These are phyloP conservation scores for Phyllachora maydis DNA, from an alignment of 2,329 filamentous ascomycete species.

Conservation along the genomic window DNA sequence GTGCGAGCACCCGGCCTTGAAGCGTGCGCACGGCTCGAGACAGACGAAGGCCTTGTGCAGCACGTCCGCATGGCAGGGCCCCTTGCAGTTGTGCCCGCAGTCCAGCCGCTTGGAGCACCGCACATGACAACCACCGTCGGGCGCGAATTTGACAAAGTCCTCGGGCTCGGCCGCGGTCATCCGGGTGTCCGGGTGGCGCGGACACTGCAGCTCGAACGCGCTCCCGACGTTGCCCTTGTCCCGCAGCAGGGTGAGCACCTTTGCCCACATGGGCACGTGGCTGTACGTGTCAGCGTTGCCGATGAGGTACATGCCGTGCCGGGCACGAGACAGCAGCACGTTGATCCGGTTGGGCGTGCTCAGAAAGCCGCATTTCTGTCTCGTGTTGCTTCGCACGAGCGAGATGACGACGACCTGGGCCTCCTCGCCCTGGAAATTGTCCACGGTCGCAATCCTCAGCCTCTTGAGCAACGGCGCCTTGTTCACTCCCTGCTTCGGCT, in stretches of 20 bases:
- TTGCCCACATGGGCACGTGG: constrained; percentile 39
- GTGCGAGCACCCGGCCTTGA: constrained; percentile 20
- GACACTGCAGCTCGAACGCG: constrained; percentile 32
- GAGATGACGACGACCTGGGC: constrained; percentile 50
- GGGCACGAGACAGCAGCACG: constrained; percentile 43
- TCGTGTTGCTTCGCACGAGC: constrained; percentile 46
- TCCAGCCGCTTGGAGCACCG: constrained; percentile 24
- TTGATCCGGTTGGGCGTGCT: constrained; percentile 47
- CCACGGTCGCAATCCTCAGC: constrained; percentile 14
- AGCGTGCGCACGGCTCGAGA: constrained; percentile 19
- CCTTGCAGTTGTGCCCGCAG: constrained; percentile 25
- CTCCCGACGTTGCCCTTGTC: constrained; percentile 23
- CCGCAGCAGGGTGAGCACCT: constrained; percentile 31
- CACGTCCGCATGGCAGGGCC: constrained; percentile 22
- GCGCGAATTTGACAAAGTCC: constrained; percentile 32
- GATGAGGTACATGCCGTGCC: constrained; percentile 52
- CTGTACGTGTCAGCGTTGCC: constrained; percentile 39
- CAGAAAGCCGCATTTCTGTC: constrained; percentile 41
- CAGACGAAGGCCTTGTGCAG: constrained; percentile 25
- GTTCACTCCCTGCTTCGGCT: no score
- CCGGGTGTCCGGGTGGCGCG: constrained; percentile 31
- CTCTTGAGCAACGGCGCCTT: neutral
- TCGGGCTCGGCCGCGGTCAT: constrained; percentile 30
- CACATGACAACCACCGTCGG: constrained; percentile 39
- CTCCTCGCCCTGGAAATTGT: constrained; percentile 66